Evolutionary conservation across 2,329 filamentous ascomycete genomes (phyloP), one percentile per base, ranked within the genome.

Genomic region (Fusarium abutilonis): DNA sequence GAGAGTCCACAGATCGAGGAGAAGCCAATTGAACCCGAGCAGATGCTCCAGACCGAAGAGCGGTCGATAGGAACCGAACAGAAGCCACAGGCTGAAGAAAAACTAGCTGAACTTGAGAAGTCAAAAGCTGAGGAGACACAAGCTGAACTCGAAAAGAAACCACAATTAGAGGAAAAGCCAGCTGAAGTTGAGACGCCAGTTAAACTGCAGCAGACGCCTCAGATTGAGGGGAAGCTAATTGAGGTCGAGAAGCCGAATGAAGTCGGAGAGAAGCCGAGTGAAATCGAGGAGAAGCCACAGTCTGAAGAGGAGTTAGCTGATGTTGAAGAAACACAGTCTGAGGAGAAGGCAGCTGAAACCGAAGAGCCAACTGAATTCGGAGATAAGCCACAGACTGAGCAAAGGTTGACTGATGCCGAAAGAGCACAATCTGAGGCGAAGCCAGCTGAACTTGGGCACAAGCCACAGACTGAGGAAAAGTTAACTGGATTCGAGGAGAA

Each of bases 141-240:
- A 29, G 28, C 28, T 13, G 11, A 13, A 29, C 72, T 38, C 23
- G 28, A 29, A 29, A 13, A 29, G 28, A 10, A 13, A 13, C 9
- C 7, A 29, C 28, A 4, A 29, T 9, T 29, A 4, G 34, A 36
- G 34, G 15, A 36, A 9, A 57, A 59, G 19, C n/a, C 34, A 8
- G 29, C 10, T 15, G 28, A 29, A 29, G 28, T 13, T 13, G 28
- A 58, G 13, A 52, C 35, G 29, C 17, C 31, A n/a, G 11, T 34
- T 13, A 34, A 32, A 26, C 38, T 29, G 6, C 19, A 32, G 35
- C 9, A 21, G 8, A 13, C 26, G 10, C 9, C 15, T 10, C 21
- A 15, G 26, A 13, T 19, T 19, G 10, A 13, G 11, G 35, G 19
- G 15, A 15, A 38, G 15, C 15, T 21, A 17, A 21, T 13, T 11